Evolutionary conservation across 2,329 filamentous ascomycete species (phyloP), one percentile per base, ranked within the genome.

Genomic region (Penicillium sp.): DNA sequence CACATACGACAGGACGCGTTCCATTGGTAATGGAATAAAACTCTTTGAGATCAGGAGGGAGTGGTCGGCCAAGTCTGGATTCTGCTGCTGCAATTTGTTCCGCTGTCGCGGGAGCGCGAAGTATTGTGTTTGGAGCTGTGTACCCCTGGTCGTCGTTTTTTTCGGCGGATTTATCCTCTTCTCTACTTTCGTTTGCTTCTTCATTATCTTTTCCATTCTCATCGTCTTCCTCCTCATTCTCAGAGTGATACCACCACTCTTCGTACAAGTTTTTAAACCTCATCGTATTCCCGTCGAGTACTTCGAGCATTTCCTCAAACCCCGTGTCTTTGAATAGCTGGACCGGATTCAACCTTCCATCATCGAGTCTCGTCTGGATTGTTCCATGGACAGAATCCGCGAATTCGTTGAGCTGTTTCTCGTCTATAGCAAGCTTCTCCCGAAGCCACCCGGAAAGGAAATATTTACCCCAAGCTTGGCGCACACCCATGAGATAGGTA

Each of bases 11-110:
- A 9, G 30, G 12, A 1, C n/a, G 55, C 23, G 48, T 57, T 5
- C 55, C 55, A 5, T 57, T 57, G 14, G 55, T 57, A 30, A 52
- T 14, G 14, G 23, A 6, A 23, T 52, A 57, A 16, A 57, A 57
- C 8, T 57, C 11, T 12, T 57, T 57, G 1, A 57, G 48, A 47
- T 57, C 55, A 21, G 52, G 30, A 3, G 55, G 55, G 8, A 52
- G 33, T n/a, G 55, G 1, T 18, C 48, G 21, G 33, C 55, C 48
- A 6, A 57, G 16, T 7, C 11, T 30, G 5, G 16, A 28, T 18
- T 57, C 55, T 7, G 18, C 43, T 3, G 12, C 33, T 1, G 42
- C 48, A 30, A 52, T 52, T 33, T 52, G 38, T 6, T 28, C 42
- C 42, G 40, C 12, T 2, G 16, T 52, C 48, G 48, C 55, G 2